Base-by-base conservation (phyloP, 2,329 filamentous ascomycete genomes). In the Byssochlamys sp. region DNA sequence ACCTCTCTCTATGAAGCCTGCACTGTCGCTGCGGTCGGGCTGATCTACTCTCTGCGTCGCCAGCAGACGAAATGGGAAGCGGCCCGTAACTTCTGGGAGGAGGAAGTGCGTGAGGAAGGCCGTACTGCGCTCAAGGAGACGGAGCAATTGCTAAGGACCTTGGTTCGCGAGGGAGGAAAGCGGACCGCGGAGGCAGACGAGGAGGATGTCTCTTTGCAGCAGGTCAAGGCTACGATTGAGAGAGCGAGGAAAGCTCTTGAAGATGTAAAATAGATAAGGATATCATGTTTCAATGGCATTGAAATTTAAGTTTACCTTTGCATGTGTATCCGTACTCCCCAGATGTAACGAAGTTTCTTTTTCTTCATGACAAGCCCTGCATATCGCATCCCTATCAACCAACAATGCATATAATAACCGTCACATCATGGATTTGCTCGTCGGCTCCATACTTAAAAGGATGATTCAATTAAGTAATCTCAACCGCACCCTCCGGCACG, bases 21-120 rank as follows among this genome's bases (percentile, higher is more conserved):
- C 39, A 82, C 81, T 2, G 73, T 86, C n/a, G 81, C 78, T 0
- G 81, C 81, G 0, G 69, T 85, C 2, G 84, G 84, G 1, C 64
- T 84, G 9, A 80, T 82, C 2, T 83, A 81, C 69, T 79, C 80
- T 1, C 64, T 85, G 48, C 73, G 81, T 25, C 74, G 81, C 9
- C 76, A 85, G 72, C 84, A 86, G 67, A 80, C 73, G 65, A 71
- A 77, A 58, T 86, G 84, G 83, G 79, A 83, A 56, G 71, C 67
- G 3, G 81, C 80, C 14, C 75, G 82, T 48, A 71, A 71, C 12
- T 72, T 67, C 19, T 84, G 83, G 75, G 77, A 81, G 59, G 72
- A 71, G 1, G 77, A 78, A 29, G 73, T 84, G 2, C 75, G 78
- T 55, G 83, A 86, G 62, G 79, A 83, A 61, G 84, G 83, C 2